A percentile compares a stretch with the other conserved stretches of the same genome.
Conservation (phyloP, 177 flowering plant genomes). For the Vitis hybrid region DNA sequence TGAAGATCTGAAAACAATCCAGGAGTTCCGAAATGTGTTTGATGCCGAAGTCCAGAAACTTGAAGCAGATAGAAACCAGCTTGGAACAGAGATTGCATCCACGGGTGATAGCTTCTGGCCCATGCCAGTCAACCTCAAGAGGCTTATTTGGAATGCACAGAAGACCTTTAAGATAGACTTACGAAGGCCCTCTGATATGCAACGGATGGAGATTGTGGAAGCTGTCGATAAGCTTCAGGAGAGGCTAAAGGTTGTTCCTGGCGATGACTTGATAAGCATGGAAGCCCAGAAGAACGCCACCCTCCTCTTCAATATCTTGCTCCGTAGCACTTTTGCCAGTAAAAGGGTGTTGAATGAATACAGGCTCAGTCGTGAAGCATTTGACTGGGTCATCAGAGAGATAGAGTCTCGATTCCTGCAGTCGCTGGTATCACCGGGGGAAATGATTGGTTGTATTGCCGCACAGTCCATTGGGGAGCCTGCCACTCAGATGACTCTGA, state of each 20-base stretch:
- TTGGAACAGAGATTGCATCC: constrained; percentile 91
- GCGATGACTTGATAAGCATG: constrained; percentile 81
- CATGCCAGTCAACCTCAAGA: constrained; percentile 90
- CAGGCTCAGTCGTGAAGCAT: constrained; percentile 90
- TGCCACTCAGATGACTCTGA: constrained; percentile 98
- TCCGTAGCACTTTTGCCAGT: constrained; percentile 96
- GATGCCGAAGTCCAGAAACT: constrained; percentile 95
- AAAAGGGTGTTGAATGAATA: constrained; percentile 93
- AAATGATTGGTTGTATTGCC: constrained; percentile 99
- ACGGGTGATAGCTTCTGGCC: constrained; percentile 96
- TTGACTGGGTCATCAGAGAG: constrained; percentile 99
- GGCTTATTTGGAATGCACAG: constrained; percentile 95
- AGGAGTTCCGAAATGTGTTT: constrained; percentile 89
- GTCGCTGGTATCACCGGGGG: constrained; percentile 95
- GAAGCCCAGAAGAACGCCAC: constrained; percentile 99
- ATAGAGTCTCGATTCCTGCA: constrained; percentile 94
- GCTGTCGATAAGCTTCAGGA: constrained; percentile 97
- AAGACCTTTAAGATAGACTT: constrained; percentile 90
- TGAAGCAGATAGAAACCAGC: constrained; percentile 81
- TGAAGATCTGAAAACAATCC: constrained; percentile 83
- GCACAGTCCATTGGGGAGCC: constrained; percentile 99
- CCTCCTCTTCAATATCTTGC: constrained; percentile 81
- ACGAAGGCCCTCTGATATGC: constrained; percentile 90
- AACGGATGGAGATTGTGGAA: constrained; percentile 97
- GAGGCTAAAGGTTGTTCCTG: constrained; percentile 92